A percentile compares a stretch with the other conserved stretches of the same genome.
Conservation (phyloP, 2,329 filamentous ascomycete genomes). For the Pyricularia sp. region DNA sequence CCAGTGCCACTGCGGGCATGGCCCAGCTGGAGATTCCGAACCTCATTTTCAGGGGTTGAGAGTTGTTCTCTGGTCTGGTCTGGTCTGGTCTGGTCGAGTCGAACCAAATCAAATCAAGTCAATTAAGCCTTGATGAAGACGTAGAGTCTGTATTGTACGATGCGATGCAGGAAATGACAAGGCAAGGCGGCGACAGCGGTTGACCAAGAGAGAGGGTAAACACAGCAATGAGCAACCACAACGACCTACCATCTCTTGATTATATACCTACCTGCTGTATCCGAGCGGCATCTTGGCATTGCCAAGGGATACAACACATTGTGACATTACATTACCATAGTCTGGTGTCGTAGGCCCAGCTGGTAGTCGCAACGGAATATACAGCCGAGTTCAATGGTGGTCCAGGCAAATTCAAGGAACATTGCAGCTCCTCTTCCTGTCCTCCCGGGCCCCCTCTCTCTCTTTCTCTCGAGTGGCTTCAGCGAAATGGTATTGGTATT, state of each 20-base stretch:
- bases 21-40: slow-evolving; percentile 1
- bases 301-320: background rate
- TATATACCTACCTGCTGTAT: background rate
- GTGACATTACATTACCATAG: background rate
- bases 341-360: background rate
- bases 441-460: too few relatives aligned
- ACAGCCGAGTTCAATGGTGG: background rate
- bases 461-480: background rate
- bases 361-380: background rate
- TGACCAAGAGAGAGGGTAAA: background rate
- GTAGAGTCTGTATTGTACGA: background rate
- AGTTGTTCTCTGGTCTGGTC: background rate
- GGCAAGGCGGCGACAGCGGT: background rate
- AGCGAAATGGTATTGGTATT: background rate
- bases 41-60: background rate
- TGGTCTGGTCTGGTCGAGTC: background rate
- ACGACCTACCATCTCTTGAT: background rate
- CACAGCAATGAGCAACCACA: background rate
- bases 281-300: background rate
- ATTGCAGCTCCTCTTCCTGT: background rate
- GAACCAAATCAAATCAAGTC: background rate
- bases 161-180: background rate
- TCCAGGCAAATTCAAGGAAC: background rate
- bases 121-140: background rate
- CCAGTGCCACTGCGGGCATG: background rate